These are phyloP conservation scores for Graphiopsis chlorocephala DNA, from an alignment of 2,329 filamentous ascomycete species.

Conservation along the genomic window DNA sequence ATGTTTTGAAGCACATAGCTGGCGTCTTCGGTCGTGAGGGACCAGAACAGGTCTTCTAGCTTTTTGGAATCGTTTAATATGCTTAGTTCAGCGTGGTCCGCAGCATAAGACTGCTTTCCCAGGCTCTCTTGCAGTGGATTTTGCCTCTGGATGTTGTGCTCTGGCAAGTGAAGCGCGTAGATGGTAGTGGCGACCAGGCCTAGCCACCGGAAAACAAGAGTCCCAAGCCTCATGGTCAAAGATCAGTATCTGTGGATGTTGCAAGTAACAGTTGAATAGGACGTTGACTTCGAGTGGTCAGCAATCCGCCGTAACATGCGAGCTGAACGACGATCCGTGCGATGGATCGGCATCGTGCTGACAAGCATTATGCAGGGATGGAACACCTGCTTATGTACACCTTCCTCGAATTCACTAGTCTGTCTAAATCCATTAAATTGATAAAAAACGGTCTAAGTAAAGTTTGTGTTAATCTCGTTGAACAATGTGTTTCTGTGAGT, in stretches of 20 bases:
- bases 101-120: neutral
- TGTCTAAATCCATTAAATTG: neutral
- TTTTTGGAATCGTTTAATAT: neutral
- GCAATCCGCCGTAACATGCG: neutral
- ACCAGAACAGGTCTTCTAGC: neutral
- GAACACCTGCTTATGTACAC: neutral
- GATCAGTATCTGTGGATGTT: neutral
- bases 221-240: neutral
- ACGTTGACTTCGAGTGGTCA: neutral
- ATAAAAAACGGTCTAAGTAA: neutral
- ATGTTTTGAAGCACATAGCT: neutral
- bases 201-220: neutral
- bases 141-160: neutral
- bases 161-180: neutral
- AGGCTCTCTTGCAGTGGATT: neutral
- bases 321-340: neutral
- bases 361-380: neutral
- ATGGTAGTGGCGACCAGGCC: neutral
- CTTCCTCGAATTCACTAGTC: neutral
- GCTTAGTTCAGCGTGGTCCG: neutral
- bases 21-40: neutral
- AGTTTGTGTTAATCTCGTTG: neutral
- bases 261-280: neutral
- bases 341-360: neutral
- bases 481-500: neutral